Percentiles rank a stretch among this genome's conserved stretches.
phyloP scores from a whole-genome alignment of 805 yeast species.

The Helenozyma rhizophorensis region DNA sequence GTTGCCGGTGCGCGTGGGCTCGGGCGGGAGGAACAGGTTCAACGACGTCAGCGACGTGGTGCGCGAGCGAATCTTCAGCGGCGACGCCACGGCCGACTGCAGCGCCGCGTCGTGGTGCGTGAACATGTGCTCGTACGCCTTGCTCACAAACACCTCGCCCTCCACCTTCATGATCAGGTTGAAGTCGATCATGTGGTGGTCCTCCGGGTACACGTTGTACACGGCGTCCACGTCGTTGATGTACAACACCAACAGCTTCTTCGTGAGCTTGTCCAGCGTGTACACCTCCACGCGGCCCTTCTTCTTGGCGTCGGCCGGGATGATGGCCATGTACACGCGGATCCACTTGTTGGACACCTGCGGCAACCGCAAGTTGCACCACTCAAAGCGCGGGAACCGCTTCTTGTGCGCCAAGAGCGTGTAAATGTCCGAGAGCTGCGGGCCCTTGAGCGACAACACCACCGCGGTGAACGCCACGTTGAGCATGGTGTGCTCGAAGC shows the following conservation, averaged over 20 bases:
- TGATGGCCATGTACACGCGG: slow-evolving; percentile 46
- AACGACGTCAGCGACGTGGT: slow-evolving; percentile 17
- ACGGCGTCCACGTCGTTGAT: slow-evolving; percentile 41
- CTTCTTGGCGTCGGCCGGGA: slow-evolving; percentile 43
- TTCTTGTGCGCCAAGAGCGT: slow-evolving; percentile 49
- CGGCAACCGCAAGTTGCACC: slow-evolving; percentile 61
- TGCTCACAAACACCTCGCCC: slow-evolving; percentile 51
- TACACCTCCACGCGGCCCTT: slow-evolving; percentile 54
- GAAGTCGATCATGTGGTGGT: slow-evolving; percentile 50
- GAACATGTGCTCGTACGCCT: slow-evolving; percentile 31
- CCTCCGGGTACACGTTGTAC: slow-evolving; percentile 58
- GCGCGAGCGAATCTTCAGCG: slow-evolving; percentile 16
- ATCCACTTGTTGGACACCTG: slow-evolving; percentile 57
- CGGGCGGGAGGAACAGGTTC: slow-evolving; percentile 13
- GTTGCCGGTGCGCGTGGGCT: slow-evolving; percentile 6
- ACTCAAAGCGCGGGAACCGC: slow-evolving; percentile 48
- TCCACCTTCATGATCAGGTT: slow-evolving; percentile 52
- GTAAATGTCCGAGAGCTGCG: slow-evolving; percentile 53
- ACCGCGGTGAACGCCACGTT: slow-evolving; percentile 67
- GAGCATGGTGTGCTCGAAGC: slow-evolving; percentile 51
- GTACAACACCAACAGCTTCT: slow-evolving; percentile 50
- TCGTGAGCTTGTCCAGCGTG: slow-evolving; percentile 42
- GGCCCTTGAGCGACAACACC: slow-evolving; percentile 53
- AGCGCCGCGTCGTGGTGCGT: slow-evolving; percentile 11
- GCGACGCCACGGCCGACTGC: not conserved